A percentile compares a stretch with the other conserved stretches of the same genome.
Conservation (phyloP, 164 flowering plant genomes). For the Sextonia rubra region DNA sequence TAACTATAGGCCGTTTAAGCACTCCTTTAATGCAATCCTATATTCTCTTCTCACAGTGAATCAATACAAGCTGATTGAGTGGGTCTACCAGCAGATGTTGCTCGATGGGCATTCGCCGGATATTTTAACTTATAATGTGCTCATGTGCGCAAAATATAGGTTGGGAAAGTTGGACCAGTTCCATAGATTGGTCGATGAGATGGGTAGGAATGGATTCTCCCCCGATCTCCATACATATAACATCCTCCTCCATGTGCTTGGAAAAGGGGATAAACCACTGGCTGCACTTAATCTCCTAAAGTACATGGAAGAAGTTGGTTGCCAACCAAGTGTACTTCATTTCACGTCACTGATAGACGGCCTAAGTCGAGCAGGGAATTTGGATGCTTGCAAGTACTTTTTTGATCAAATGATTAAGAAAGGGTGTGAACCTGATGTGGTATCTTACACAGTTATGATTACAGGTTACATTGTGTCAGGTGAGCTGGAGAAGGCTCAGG, state of each 20-base stretch:
- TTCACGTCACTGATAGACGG: slow-evolving; percentile 91
- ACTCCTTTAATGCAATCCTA: slow-evolving; percentile 78
- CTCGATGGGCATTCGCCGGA: slow-evolving; percentile 57
- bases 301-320: slow-evolving; percentile 73
- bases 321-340: slow-evolving; percentile 67
- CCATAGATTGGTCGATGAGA: slow-evolving; percentile 62
- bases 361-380: slow-evolving; percentile 78
- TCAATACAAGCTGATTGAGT: slow-evolving; percentile 74
- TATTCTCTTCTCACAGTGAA: slow-evolving; percentile 48
- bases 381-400: slow-evolving; percentile 73
- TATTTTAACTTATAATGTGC: slow-evolving; percentile 65
- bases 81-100: slow-evolving; percentile 81
- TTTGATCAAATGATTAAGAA: slow-evolving; percentile 65
- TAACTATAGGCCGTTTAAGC: slow-evolving; percentile 66
- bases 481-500: slow-evolving; percentile 64
- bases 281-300: slow-evolving; percentile 71
- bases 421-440: slow-evolving; percentile 80
- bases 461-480: slow-evolving; percentile 60
- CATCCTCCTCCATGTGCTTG: slow-evolving; percentile 72
- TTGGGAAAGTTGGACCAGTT: slow-evolving; percentile 70
- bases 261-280: slow-evolving; percentile 62
- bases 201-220: slow-evolving; percentile 50
- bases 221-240: slow-evolving; percentile 87
- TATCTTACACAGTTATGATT: slow-evolving; percentile 85
- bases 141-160: slow-evolving; percentile 62